Evolutionary conservation across 768 basidiomycete species (phyloP).

Genomic region (Amanita muscaria): DNA sequence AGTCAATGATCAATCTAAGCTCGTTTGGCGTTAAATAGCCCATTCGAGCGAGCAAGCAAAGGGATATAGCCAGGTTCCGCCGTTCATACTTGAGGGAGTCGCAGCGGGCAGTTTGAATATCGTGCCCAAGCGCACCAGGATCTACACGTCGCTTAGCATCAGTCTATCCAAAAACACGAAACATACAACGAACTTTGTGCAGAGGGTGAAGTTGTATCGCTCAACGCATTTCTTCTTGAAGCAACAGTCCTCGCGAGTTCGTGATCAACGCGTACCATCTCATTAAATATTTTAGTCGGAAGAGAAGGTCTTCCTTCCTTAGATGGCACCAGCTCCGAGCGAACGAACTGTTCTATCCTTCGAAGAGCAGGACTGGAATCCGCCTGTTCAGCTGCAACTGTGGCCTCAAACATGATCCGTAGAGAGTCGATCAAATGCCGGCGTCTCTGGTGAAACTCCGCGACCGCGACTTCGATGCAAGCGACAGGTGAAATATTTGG

Average conservation of each 20-base stretch:
- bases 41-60: slow-evolving; percentile 54
- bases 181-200: slow-evolving; percentile 38
- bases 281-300: slow-evolving; percentile 47
- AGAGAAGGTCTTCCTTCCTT: slow-evolving; percentile 35
- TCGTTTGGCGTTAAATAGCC: slow-evolving; percentile 55
- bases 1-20: slow-evolving; percentile 56
- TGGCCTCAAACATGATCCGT: slow-evolving; percentile 57
- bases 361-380: slow-evolving; percentile 39
- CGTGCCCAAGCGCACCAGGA: slow-evolving; percentile 47
- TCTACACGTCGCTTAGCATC: slow-evolving; percentile 20
- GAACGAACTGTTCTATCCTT: slow-evolving; percentile 47
- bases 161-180: background rate
- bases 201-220: slow-evolving; percentile 48
- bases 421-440: slow-evolving; percentile 65
- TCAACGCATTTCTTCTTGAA: slow-evolving; percentile 54
- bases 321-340: slow-evolving; percentile 41
- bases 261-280: slow-evolving; percentile 51
- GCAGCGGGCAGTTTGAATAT: slow-evolving; percentile 58
- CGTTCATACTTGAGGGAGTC: slow-evolving; percentile 72
- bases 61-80: slow-evolving; percentile 52
- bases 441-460: slow-evolving; percentile 61
- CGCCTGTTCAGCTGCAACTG: slow-evolving; percentile 36
- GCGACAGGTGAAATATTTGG: slow-evolving; percentile 53
- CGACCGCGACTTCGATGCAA: slow-evolving; percentile 56
- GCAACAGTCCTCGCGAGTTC: slow-evolving; percentile 45